Conservation (phyloP, 768 basidiomycete genomes). For the Phlebiopsis gigantea region DNA sequence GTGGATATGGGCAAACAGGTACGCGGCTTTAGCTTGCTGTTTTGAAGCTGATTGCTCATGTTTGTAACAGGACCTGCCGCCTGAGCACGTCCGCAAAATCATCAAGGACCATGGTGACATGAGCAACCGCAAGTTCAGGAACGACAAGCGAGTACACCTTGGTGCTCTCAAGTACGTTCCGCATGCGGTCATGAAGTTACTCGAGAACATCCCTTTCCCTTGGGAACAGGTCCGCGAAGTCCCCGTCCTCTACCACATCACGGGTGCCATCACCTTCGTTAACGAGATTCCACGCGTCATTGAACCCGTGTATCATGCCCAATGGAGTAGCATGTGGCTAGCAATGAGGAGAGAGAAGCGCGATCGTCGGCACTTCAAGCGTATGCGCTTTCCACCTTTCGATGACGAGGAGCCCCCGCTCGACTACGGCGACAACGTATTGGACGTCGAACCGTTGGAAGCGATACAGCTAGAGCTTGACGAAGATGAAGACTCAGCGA, state of each 20-base stretch:
- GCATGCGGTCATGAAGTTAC: slow-evolving; percentile 97
- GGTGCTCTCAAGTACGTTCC: slow-evolving; percentile 98
- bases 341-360: slow-evolving; percentile 99
- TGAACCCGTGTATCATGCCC: slow-evolving; percentile 97
- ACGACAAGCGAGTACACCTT: slow-evolving; percentile 98
- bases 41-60: slow-evolving; percentile 9
- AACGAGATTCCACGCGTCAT: slow-evolving; percentile 97
- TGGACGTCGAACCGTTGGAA: slow-evolving; percentile 97
- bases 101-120: slow-evolving; percentile 99
- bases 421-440: slow-evolving; percentile 98
- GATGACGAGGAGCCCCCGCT: slow-evolving; percentile 99
- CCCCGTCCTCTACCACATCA: slow-evolving; percentile 97
- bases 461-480: slow-evolving; percentile 97
- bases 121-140: slow-evolving; percentile 98
- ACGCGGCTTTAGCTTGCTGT: slow-evolving; percentile 20
- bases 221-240: slow-evolving; percentile 99
- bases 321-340: slow-evolving; percentile 99
- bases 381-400: slow-evolving; percentile 99
- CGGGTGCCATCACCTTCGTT: slow-evolving; percentile 98
- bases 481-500: slow-evolving; percentile 83
- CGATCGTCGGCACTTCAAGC: slow-evolving; percentile 98
- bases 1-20: slow-evolving; percentile 94
- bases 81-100: slow-evolving; percentile 98
- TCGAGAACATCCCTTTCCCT: slow-evolving; percentile 96
- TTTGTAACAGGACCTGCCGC: slow-evolving; percentile 73